Conservation (phyloP, 2,329 filamentous ascomycete species). For the Fusarium illudens region DNA sequence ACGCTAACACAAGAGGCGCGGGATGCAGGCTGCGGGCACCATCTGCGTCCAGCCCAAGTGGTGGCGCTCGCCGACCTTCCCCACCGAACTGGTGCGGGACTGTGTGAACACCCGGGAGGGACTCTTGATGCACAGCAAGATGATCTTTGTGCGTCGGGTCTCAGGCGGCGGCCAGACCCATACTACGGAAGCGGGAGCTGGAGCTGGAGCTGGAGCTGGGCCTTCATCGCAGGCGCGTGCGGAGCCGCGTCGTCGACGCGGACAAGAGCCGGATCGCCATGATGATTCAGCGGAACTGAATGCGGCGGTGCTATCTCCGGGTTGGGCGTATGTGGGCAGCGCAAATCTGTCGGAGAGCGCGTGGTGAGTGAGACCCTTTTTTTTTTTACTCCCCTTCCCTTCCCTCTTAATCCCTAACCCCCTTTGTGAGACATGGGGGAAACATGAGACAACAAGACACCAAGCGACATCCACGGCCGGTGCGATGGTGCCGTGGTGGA, state of each 20-base stretch:
- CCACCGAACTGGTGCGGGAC: conserved; percentile 75
- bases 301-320: conserved; percentile 44
- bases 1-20: conserved; percentile 37
- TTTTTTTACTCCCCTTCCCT: too few relatives aligned
- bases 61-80: conserved; percentile 77
- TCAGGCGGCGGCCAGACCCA: too few relatives aligned
- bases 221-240: conserved; percentile 21
- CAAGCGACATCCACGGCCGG: conserved; percentile 31
- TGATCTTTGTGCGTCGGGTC: conserved; percentile 60
- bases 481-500: conserved; percentile 31
- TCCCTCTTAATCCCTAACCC: conserved; percentile 1
- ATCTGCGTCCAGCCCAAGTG: conserved; percentile 80
- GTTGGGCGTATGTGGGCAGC: conserved; percentile 89
- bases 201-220: conserved; percentile 19
- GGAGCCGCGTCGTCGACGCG: conserved; percentile 22
- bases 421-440: conserved; percentile 36
- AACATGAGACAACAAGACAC: conserved; percentile 33
- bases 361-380: conserved; percentile 65
- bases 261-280: conserved; percentile 6
- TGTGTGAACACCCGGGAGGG: conserved; percentile 75
- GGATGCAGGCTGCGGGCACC: conserved; percentile 76
- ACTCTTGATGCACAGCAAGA: conserved; percentile 89
- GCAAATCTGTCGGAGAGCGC: conserved; percentile 94
- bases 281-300: conserved; percentile 27
- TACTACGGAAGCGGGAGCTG: neutral